Conservation (phyloP, 306 rosid species). For the Prunus mira region DNA sequence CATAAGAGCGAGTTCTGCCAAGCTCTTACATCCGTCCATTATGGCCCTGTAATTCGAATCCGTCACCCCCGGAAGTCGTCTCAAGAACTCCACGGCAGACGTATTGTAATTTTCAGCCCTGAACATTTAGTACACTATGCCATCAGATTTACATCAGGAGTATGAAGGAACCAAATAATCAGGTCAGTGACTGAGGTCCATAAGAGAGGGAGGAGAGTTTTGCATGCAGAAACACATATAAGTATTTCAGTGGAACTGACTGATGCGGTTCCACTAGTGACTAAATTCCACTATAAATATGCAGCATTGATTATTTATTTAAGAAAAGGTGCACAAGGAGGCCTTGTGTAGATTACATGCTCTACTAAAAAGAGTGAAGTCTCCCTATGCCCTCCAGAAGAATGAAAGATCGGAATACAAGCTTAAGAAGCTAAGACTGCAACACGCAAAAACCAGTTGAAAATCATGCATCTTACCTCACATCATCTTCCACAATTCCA, state of each 20-base stretch:
- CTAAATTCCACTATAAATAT: background rate
- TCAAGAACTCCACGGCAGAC: conserved; percentile 84
- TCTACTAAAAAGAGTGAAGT: background rate
- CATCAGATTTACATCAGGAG: conserved; percentile 10
- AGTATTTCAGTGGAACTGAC: background rate
- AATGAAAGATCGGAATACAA: background rate
- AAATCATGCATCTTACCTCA: conserved; percentile 48
- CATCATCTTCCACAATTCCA: conserved; percentile 85
- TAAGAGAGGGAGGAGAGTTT: background rate
- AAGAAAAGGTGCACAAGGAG: background rate
- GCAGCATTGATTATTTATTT: background rate
- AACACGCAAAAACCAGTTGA: background rate
- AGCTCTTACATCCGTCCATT: conserved; percentile 86
- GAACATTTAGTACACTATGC: conserved; percentile 12
- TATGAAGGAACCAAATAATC: background rate
- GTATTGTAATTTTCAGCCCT: conserved; percentile 98
- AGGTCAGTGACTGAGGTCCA: background rate
- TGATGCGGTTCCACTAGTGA: background rate
- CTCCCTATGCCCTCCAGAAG: background rate
- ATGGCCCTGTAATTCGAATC: conserved; percentile 86
- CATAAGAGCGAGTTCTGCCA: conserved; percentile 88
- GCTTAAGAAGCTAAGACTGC: background rate
- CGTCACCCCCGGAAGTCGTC: conserved; percentile 89
- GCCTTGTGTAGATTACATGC: background rate
- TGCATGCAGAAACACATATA: background rate